Evolutionary conservation across 2,329 filamentous ascomycete genomes (phyloP).

Genomic region (Alternaria rosae): DNA sequence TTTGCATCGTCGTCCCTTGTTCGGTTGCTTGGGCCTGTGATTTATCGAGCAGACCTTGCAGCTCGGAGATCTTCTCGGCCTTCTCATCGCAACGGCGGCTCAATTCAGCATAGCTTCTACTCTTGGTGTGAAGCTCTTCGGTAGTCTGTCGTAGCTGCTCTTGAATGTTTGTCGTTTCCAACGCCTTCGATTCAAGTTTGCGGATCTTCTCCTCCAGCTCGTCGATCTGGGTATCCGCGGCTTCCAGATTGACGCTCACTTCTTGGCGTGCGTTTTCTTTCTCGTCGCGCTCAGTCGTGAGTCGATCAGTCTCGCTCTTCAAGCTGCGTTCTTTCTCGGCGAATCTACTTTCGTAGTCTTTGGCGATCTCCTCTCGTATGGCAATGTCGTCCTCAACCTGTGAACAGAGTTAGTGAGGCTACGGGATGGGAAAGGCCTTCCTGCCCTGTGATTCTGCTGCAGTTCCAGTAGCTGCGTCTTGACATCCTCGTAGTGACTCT

Average conservation of each 20-base stretch:
- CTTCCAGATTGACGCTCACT: slow-evolving; percentile 12
- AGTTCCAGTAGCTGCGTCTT: slow-evolving; percentile 4
- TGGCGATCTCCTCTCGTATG: slow-evolving; percentile 7
- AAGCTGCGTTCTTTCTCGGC: slow-evolving; percentile 21
- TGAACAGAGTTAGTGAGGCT: neutral
- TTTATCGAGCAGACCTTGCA: slow-evolving; percentile 14
- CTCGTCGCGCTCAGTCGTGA: slow-evolving; percentile 21
- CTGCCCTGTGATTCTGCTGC: slow-evolving; percentile 9
- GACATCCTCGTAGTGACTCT: neutral
- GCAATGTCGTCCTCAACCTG: neutral
- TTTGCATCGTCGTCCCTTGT: slow-evolving; percentile 14
- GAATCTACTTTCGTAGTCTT: slow-evolving; percentile 13
- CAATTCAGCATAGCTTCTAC: slow-evolving; percentile 5
- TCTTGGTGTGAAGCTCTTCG: slow-evolving; percentile 8
- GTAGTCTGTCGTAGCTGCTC: slow-evolving; percentile 15
- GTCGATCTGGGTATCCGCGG: slow-evolving; percentile 11
- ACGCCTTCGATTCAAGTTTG: neutral
- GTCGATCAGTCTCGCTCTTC: slow-evolving; percentile 21
- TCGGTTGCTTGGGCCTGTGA: slow-evolving; percentile 17
- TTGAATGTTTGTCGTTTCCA: slow-evolving; percentile 17
- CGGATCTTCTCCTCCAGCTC: slow-evolving; percentile 8
- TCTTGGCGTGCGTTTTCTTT: slow-evolving; percentile 14
- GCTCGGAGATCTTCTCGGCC: neutral
- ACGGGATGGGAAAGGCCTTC: neutral
- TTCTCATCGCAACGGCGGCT: slow-evolving; percentile 4